A percentile compares a stretch with the other conserved stretches of the same genome.
phyloP scores from a whole-genome alignment of 257 asterid genomes.

The Cruciata laevipes region DNA sequence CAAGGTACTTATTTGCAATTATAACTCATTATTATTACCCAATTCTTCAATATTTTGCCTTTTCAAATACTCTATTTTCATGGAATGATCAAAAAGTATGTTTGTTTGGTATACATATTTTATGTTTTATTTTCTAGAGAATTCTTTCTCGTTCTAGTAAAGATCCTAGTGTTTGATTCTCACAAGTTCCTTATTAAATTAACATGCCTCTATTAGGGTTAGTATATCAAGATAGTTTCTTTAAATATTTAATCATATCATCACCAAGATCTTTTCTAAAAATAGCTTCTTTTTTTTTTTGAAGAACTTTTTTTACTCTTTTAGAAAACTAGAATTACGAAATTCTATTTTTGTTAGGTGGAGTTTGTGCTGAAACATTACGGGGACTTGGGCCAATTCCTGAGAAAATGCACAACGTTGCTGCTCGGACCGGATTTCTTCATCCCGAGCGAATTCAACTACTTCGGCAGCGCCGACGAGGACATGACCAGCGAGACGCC shows the following conservation, averaged over 20 bases:
- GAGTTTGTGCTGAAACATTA: constrained; percentile 68
- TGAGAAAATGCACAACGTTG: constrained; percentile 64
- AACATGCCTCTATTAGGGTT: neutral
- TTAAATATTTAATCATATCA: too few relatives aligned
- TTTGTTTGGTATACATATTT: neutral
- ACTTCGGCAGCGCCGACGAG: constrained; percentile 34
- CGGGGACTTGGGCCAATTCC: constrained; percentile 63
- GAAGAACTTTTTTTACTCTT: too few relatives aligned
- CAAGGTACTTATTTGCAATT: constrained; percentile 46
- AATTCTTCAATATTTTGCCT: neutral
- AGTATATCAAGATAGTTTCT: neutral
- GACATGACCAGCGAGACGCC: constrained; percentile 56
- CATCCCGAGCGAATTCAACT: constrained; percentile 62
- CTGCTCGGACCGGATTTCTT: constrained; percentile 86
- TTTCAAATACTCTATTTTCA: too few relatives aligned
- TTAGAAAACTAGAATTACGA: neutral
- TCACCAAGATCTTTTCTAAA: too few relatives aligned
- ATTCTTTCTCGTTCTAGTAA: neutral
- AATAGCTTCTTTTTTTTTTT: too few relatives aligned
- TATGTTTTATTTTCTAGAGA: neutral
- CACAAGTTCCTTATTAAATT: too few relatives aligned
- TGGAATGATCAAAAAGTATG: neutral
- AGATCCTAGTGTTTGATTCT: neutral
- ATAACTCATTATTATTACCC: neutral
- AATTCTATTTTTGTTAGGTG: constrained; percentile 34